A percentile compares a stretch with the other conserved stretches of the same genome.
Conservation (phyloP, 306 rosid species). For the Malus fusca region DNA sequence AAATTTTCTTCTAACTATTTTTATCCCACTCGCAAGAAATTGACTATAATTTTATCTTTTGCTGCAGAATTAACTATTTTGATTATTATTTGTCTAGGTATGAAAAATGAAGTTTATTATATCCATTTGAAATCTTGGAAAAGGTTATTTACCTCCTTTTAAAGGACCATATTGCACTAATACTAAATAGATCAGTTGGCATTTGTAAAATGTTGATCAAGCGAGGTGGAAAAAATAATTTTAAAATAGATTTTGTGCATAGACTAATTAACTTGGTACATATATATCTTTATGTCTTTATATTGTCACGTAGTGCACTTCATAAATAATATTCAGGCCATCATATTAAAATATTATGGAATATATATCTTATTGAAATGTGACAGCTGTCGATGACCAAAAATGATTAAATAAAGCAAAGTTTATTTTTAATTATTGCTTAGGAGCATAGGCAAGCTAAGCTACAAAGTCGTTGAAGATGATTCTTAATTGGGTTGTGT, state of each 20-base stretch:
- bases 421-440: not conserved
- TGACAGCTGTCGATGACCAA: conserved; percentile 15
- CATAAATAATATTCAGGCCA: not conserved
- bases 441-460: conserved; percentile 6
- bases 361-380: not conserved
- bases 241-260: not conserved
- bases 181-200: not conserved
- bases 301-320: not conserved
- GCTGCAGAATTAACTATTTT: not conserved
- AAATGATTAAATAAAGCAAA: not conserved
- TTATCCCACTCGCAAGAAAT: not conserved
- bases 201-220: conserved; percentile 4
- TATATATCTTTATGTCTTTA: not conserved
- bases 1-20: not conserved
- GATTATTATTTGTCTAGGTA: not conserved
- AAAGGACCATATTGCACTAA: not conserved
- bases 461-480: not conserved
- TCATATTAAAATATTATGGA: not conserved
- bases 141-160: not conserved
- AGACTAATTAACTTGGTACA: not conserved
- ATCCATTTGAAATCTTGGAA: not conserved
- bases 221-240: not conserved
- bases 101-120: not conserved
- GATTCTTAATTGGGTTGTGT: not conserved
- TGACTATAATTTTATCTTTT: not conserved